Percentiles rank a stretch among this genome's conserved stretches.
Evolutionary conservation across 2,329 filamentous ascomycete species (phyloP).

Genomic region (Pseudocercospora cruenta): DNA sequence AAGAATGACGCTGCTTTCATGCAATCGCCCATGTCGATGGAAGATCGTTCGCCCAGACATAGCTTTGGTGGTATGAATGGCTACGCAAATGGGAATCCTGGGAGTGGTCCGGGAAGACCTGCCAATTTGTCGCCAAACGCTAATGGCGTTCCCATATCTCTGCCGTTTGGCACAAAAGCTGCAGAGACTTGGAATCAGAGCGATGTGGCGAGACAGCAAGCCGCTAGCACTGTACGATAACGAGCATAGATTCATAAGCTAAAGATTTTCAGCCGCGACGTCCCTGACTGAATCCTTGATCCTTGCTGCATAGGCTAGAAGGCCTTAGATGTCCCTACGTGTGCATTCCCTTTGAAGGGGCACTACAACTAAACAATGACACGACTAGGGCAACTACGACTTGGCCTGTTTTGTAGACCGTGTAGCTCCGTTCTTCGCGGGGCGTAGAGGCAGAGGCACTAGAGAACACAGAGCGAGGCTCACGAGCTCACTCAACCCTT

Average conservation of each 20-base stretch:
- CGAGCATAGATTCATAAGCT: not conserved
- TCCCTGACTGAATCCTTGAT: not conserved
- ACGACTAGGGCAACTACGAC: not conserved
- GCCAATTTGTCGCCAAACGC: conserved; percentile 16
- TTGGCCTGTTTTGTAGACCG: not conserved
- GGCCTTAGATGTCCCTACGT: not conserved
- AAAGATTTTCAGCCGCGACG: not conserved
- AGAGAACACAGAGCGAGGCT: not conserved
- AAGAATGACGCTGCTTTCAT: conserved; percentile 38
- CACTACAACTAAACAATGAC: not conserved
- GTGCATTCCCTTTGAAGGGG: not conserved
- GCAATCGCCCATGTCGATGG: conserved; percentile 26
- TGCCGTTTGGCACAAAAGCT: conserved; percentile 79
- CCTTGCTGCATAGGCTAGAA: not conserved
- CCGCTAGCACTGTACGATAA: conserved; percentile 14
- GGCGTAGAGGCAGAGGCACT: too few species aligned
- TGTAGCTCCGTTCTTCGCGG: not conserved
- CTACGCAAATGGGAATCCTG: conserved; percentile 34
- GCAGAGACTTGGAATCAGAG: conserved; percentile 76
- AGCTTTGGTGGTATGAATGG: conserved; percentile 35
- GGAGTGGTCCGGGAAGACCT: conserved; percentile 31
- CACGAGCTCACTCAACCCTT: not conserved
- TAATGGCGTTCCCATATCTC: conserved; percentile 40
- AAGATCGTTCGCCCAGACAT: conserved; percentile 15
- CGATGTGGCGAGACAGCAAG: conserved; percentile 40